Base-by-base conservation (phyloP, 768 basidiomycete species). In the Russula vinacea region DNA sequence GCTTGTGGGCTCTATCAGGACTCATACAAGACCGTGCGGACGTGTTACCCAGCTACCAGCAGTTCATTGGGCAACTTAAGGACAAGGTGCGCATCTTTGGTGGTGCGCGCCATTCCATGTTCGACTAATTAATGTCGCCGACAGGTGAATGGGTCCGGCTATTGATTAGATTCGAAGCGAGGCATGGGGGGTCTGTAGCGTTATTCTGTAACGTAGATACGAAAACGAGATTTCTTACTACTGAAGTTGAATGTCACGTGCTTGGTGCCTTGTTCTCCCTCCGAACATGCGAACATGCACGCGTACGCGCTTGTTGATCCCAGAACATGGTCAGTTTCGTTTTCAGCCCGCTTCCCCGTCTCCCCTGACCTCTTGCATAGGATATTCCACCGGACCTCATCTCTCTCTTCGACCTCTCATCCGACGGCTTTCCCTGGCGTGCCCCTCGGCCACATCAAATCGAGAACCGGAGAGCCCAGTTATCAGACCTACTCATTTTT, bases 11-110 rank as follows among this genome's bases (percentile, higher is more conserved):
- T 0, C 81, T 99, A 65, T 94, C 92, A 72, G 84, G 85, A 71
- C 84, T 99, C 68, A 89, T 98, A 69, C 96, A 98, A 77, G 97
- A 98, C 75, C 88, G 97, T 62, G 88, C 92, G 70, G 97, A 99
- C 74, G 87, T 92, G 65, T 79, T 93, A 72, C 94, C 94, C 55
- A 97, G 94, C 74, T 99, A 98, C 76, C 90, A 94, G 71, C 96
- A 98, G 74, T 98, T 92, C 76, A 84, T 97, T 70, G 84, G 83
- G 37, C 86, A 90, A 66, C 75, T 98, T 70, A 95, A 93, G 78
- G 93, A 96, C 73, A 97, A 92, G 86, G 90, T 89, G 26, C 47
- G 73, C 29, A 11, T 6, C 6, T 17, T 16, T 24, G 29, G 55
- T 16, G 24, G n/a, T n/a, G n/a, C 33, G 8, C 55, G 55, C 6